Evolutionary conservation across 2,329 filamentous ascomycete species (phyloP), one percentile per base, ranked within the genome.

Genomic region (Tricladium varicosporioides): DNA sequence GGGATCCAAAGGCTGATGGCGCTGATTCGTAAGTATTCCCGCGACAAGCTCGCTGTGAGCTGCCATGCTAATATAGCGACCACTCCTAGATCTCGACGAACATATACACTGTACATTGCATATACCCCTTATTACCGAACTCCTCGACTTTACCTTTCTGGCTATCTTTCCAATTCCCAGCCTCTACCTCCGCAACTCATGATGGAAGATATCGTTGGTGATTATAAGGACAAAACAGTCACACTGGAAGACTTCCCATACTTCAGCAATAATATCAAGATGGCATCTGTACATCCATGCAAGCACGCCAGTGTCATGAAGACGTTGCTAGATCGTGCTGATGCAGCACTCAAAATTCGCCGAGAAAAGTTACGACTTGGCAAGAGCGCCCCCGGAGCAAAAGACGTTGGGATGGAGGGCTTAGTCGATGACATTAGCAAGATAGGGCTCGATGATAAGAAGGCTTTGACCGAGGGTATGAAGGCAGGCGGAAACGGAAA

Each of bases 241-340:
- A 99, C 94, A 1, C 85, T 97, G 58, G 94, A 99, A 72, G 92
- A 97, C 74, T 99, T 99, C 71, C 92, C 91, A 48, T 97, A 96
- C 78, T 94, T 95, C 72, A 89, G 91, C 63, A 88, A 90, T 69
- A 87, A 86, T 66, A 85, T 97, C 71, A 96, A 97, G 79, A 99
- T 97, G 84, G 94, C 93, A 33, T 94, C 89, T 32, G 90, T 99
- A 13, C 94, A 99, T 70, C 94, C 94, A 2, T 99, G 94, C 83
- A 95, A 94, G 72, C 94, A 99, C 72, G 94, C 94, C 9, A 89
- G 89, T 27, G 94, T 99, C 66, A 99, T 99, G 94, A 99, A 97
- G 77, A 91, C 91, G 18, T 84, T 99, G 4, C 87, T 99, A 42
- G 94, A 97, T 74, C 91, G 94, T 36, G 94, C 94, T 48, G 93